Evolutionary conservation across 192 early-diverging fungal species (phyloP).

Genomic region (Dimargaris verticillata): DNA sequence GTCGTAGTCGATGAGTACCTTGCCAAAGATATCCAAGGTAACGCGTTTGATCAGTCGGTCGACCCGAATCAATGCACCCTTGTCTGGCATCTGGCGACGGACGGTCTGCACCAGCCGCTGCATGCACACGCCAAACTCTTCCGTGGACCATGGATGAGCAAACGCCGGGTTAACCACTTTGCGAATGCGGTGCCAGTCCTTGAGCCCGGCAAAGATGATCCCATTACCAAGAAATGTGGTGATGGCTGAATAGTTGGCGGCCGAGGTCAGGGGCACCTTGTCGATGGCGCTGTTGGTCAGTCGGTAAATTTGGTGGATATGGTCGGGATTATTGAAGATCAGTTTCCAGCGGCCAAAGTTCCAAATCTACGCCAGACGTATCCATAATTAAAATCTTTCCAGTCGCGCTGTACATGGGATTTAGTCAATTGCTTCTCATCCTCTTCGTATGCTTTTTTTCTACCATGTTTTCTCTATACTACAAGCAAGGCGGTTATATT

Average conservation of each 20-base stretch:
- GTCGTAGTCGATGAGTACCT: constrained; percentile 32
- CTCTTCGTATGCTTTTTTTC: too few relatives aligned
- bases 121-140: not conserved
- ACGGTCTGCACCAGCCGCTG: constrained; percentile 11
- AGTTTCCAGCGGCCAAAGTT: constrained; percentile 6
- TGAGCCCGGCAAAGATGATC: constrained; percentile 24
- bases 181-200: constrained; percentile 27
- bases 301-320: not conserved
- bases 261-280: not conserved
- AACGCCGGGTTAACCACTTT: constrained; percentile 29
- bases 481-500: too few relatives aligned
- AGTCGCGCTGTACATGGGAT: too few relatives aligned
- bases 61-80: constrained; percentile 15
- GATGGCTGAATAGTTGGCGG: not conserved
- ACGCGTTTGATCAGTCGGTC: constrained; percentile 20
- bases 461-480: too few relatives aligned
- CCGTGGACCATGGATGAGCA: constrained; percentile 26
- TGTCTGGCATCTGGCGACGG: constrained; percentile 13
- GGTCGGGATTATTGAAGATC: not conserved
- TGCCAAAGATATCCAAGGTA: constrained; percentile 38
- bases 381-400: too few relatives aligned
- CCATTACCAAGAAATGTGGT: not conserved
- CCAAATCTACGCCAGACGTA: not conserved
- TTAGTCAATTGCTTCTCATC: too few relatives aligned
- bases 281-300: constrained; percentile 6